Conservation (phyloP, 306 rosid genomes). For the Inga laurina region DNA sequence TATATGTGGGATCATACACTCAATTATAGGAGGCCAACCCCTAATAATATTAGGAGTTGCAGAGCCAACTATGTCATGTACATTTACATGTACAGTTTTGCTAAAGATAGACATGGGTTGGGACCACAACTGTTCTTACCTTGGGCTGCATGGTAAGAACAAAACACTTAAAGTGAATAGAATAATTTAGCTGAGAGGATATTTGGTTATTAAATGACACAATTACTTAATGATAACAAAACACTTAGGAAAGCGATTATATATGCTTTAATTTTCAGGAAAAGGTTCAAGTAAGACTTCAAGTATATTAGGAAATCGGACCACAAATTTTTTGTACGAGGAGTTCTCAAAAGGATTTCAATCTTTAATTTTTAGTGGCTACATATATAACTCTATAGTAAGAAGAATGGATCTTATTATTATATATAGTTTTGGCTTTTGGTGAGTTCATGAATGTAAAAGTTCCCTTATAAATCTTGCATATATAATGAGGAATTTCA, state of each 20-base stretch:
- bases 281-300: no score
- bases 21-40: slow-evolving; percentile 89
- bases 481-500: no score
- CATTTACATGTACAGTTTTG: slow-evolving; percentile 72
- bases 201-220: neutral
- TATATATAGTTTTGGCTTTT: no score
- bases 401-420: no score
- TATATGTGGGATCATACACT: slow-evolving; percentile 42
- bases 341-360: no score
- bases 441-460: no score
- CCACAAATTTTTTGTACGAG: no score
- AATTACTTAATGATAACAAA: neutral
- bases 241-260: neutral
- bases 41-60: slow-evolving; percentile 84
- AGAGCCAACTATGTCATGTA: slow-evolving; percentile 91
- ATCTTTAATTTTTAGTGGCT: no score
- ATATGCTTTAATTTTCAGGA: no score
- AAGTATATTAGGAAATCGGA: no score
- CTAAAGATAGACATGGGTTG: slow-evolving; percentile 53
- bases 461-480: no score
- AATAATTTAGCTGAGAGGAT: neutral
- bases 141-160: slow-evolving; percentile 86
- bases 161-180: neutral
- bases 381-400: no score
- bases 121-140: slow-evolving; percentile 69